These are phyloP conservation scores for Thermochaetoides dissita DNA, from an alignment of 2,329 filamentous ascomycete genomes.

Conservation along the genomic window DNA sequence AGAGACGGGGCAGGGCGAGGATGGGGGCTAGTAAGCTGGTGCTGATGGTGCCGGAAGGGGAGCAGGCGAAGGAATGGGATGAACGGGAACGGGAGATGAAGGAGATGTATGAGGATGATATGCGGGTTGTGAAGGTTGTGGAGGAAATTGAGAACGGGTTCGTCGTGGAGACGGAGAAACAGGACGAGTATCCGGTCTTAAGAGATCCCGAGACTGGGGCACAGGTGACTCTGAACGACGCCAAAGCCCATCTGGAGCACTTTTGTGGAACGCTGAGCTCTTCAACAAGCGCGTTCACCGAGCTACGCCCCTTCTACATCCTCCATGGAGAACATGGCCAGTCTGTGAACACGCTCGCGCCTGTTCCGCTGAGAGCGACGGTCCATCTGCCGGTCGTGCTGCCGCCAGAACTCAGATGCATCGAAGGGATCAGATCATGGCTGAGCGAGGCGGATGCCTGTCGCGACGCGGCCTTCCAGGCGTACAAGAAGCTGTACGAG, in stretches of 20 bases:
- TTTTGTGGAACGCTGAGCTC: slow-evolving; percentile 53
- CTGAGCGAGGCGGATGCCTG: slow-evolving; percentile 54
- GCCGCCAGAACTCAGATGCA: slow-evolving; percentile 43
- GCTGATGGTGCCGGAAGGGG: slow-evolving; percentile 26
- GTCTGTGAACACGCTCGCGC: too few relatives aligned
- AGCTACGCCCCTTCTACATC: slow-evolving; percentile 55
- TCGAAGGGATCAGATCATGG: slow-evolving; percentile 45
- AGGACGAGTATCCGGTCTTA: slow-evolving; percentile 20
- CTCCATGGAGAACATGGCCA: slow-evolving; percentile 20
- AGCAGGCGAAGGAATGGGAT: slow-evolving; percentile 39
- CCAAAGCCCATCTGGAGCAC: slow-evolving; percentile 63
- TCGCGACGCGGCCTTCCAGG: slow-evolving; percentile 72
- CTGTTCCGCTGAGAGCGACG: slow-evolving; percentile 33
- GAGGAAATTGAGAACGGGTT: slow-evolving; percentile 32
- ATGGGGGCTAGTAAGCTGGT: slow-evolving; percentile 37
- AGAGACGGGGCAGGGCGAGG: slow-evolving; percentile 39
- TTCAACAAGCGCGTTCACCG: slow-evolving; percentile 42
- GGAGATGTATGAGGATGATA: slow-evolving; percentile 50
- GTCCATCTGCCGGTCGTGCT: slow-evolving; percentile 61
- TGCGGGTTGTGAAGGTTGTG: slow-evolving; percentile 33
- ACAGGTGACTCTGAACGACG: slow-evolving; percentile 57
- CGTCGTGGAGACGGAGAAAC: slow-evolving; percentile 10
- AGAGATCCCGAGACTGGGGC: slow-evolving; percentile 35
- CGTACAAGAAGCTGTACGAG: slow-evolving; percentile 56
- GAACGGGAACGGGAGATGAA: slow-evolving; percentile 62